These are phyloP conservation scores for Metschnikowia bowlesiae DNA, from an alignment of 805 yeast genomes.

Conservation along the genomic window DNA sequence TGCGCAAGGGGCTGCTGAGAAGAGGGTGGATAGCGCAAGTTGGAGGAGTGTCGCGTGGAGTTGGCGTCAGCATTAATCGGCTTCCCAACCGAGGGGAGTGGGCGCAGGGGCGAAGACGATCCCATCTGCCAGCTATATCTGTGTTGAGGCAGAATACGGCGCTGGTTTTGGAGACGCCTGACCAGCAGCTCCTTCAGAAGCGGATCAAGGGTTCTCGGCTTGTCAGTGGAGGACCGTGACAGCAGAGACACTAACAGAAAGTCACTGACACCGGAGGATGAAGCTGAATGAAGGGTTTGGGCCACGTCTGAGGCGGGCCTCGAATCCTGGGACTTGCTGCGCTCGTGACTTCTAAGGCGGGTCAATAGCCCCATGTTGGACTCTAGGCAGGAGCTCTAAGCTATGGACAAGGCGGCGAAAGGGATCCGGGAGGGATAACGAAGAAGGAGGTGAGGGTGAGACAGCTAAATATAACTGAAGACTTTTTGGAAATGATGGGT, in stretches of 20 bases:
- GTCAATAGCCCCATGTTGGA: conserved; percentile 20
- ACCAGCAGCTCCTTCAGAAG: not conserved
- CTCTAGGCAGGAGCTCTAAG: not conserved
- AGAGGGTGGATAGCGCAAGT: too few species aligned
- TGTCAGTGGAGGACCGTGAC: conserved; percentile 24
- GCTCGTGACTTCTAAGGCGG: conserved; percentile 14
- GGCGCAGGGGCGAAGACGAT: not conserved
- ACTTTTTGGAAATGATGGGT: not conserved
- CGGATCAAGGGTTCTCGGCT: not conserved
- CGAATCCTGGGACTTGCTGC: conserved; percentile 1
- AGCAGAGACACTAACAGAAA: conserved; percentile 30
- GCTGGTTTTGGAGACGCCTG: not conserved
- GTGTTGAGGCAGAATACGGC: not conserved
- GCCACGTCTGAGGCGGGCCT: not conserved
- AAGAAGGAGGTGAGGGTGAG: not conserved
- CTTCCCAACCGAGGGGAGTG: not conserved
- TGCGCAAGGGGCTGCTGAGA: too few species aligned
- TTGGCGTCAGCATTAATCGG: too few species aligned
- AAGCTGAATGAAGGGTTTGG: not conserved
- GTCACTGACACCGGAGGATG: conserved; percentile 24
- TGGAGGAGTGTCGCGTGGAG: too few species aligned
- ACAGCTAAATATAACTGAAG: not conserved
- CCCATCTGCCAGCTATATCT: conserved; percentile 7
- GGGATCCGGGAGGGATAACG: not conserved
- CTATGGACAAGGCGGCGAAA: not conserved